These are phyloP conservation scores for Fusarium sp. DNA, from an alignment of 2,329 filamentous ascomycete genomes.

Conservation along the genomic window DNA sequence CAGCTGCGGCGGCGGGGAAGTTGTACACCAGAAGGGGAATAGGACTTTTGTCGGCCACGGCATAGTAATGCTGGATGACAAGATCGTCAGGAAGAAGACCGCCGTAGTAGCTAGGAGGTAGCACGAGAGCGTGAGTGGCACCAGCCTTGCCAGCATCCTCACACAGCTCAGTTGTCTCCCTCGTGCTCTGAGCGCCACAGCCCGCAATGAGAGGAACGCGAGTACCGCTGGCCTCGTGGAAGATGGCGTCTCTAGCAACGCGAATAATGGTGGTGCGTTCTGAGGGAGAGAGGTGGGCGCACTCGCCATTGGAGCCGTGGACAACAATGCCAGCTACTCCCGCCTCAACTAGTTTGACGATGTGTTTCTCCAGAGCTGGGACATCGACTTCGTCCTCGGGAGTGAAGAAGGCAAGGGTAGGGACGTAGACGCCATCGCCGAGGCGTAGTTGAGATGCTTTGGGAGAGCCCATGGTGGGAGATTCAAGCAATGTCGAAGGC, in stretches of 20 bases:
- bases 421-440: constrained; percentile 54
- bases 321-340: constrained; percentile 82
- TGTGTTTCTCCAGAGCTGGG: constrained; percentile 50
- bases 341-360: constrained; percentile 66
- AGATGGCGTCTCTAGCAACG: constrained; percentile 60
- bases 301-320: constrained; percentile 87
- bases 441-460: constrained; percentile 46
- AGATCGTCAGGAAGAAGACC: constrained; percentile 68
- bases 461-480: constrained; percentile 45
- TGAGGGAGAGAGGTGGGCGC: constrained; percentile 79
- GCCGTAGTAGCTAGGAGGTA: constrained; percentile 84
- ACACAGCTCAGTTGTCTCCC: constrained; percentile 79
- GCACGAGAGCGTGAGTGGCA: constrained; percentile 80
- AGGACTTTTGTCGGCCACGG: constrained; percentile 70
- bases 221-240: constrained; percentile 41
- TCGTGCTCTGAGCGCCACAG: constrained; percentile 79
- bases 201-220: constrained; percentile 74
- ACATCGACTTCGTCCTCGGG: constrained; percentile 52
- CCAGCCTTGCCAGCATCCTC: constrained; percentile 76
- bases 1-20: constrained; percentile 71
- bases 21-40: constrained; percentile 75
- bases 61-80: constrained; percentile 70
- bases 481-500: constrained; percentile 44
- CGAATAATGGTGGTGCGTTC: constrained; percentile 76
- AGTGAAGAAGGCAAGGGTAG: constrained; percentile 55